Percentiles rank a stretch among this genome's conserved stretches.
These are phyloP conservation scores for Hydrangea macrophylla DNA, from an alignment of 148 eudicot genomes.

Conservation along the genomic window DNA sequence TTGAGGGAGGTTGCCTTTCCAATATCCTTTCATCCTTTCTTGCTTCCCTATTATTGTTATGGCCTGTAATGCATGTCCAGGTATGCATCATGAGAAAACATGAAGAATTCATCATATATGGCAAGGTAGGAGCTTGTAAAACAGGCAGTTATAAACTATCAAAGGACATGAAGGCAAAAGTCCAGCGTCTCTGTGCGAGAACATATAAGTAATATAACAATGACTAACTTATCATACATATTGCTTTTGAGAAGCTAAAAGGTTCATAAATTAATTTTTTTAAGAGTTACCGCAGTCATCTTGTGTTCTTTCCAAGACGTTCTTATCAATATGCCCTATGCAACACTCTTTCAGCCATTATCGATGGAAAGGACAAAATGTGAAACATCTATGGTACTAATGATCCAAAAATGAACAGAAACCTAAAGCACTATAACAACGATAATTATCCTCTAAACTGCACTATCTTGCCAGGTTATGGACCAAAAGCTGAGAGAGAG, in stretches of 20 bases:
- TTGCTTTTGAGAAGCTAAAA: not conserved
- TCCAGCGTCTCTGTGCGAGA: not conserved
- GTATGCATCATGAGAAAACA: not conserved
- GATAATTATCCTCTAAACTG: constrained; percentile 5
- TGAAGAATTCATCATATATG: not conserved
- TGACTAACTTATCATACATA: not conserved
- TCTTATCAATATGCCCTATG: too few species aligned
- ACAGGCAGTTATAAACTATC: too few species aligned
- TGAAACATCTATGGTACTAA: not conserved
- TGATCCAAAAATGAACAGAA: not conserved
- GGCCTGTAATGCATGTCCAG: constrained; percentile 45
- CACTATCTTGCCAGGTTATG: too few species aligned
- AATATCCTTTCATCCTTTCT: constrained; percentile 86
- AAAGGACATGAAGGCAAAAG: too few species aligned
- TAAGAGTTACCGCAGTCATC: too few species aligned
- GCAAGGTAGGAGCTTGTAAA: not conserved
- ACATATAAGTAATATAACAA: not conserved
- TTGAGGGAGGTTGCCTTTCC: constrained; percentile 99
- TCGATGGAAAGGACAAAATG: not conserved
- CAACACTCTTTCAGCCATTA: not conserved
- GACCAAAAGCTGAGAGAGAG: too few species aligned
- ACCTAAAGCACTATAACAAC: not conserved
- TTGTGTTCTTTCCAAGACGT: too few species aligned
- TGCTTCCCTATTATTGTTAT: constrained; percentile 64
- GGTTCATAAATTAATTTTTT: too few species aligned